phyloP scores from a whole-genome alignment of 306 rosid genomes.

The Lupinus albus region DNA sequence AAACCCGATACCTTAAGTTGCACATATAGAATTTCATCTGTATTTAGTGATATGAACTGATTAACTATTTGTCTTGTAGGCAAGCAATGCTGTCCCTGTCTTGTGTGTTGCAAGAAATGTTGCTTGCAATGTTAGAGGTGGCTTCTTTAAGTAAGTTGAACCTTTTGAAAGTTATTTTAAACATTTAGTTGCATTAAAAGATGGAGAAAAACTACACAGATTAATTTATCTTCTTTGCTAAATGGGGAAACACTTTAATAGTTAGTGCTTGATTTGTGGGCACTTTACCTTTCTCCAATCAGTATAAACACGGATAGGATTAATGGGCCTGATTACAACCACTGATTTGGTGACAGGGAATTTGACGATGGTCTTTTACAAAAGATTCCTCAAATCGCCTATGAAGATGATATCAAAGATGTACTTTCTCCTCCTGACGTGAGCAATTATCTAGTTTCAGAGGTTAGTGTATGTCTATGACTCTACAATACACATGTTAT shows the following conservation, averaged over 20 bases:
- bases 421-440: conserved; percentile 84
- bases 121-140: conserved; percentile 98
- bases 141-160: conserved; percentile 81
- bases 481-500: not conserved
- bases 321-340: conserved; percentile 38
- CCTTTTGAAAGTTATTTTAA: no score
- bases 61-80: conserved; percentile 58
- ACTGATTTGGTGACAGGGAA: conserved; percentile 64
- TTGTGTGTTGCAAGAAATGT: conserved; percentile 97
- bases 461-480: conserved; percentile 59
- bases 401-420: conserved; percentile 79
- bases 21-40: conserved; percentile 17
- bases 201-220: not conserved
- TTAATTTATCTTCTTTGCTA: not conserved
- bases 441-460: conserved; percentile 86
- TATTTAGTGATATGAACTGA: conserved; percentile 37
- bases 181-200: conserved; percentile 20
- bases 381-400: conserved; percentile 71
- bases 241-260: not conserved
- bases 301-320: conserved; percentile 14
- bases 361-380: conserved; percentile 87
- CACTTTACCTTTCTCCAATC: conserved; percentile 26
- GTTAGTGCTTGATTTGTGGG: conserved; percentile 37
- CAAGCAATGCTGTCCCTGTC: conserved; percentile 79
- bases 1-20: conserved; percentile 12